Evolutionary conservation across 805 yeast species (phyloP), one percentile per base, ranked within the genome.

Genomic region (Komagataella populi): DNA sequence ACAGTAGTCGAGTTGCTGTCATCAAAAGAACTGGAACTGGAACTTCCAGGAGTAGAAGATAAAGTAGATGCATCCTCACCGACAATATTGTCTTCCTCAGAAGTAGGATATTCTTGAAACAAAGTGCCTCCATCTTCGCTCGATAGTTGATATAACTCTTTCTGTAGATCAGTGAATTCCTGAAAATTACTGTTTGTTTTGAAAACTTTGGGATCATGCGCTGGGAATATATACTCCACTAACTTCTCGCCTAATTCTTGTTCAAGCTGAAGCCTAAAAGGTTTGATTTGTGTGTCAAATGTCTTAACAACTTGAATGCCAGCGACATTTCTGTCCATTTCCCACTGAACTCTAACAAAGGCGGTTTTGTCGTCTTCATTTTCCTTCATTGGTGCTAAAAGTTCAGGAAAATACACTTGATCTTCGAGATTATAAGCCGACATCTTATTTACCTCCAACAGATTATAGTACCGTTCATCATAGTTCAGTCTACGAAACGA

Each of bases 281-380:
- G 96, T 50, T 76, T 73, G 16, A 87, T 63, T 1, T 67, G 64
- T 17, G 87, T 70, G 44, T 77, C 77, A 22, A 87, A 81, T 49
- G 74, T 69, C 53, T 80, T 81, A 67, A 90, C 71, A 22, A 90
- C 81, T n/a, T 85, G 77, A 49, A 90, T 88, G 8, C 98, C 98
- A 36, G 96, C 98, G 52, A 91, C 84, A 0, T 95, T 88, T 51
- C 77, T 79, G 50, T 84, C 77, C 81, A 85, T 78, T n/a, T 79
- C 76, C 98, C 98, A 90, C 8, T 67, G 61, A 2, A 81, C 64
- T 6, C 23, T 45, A n/a, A 66, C 64, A 6, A 83, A 62, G 54
- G 78, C 63, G 47, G 61, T 59, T n/a, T 59, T 56, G 7, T 52
- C 56, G 20, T 53, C 58, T 36, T 59, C 57, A 17, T 30, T 30